Evolutionary conservation across 148 eudicot species (phyloP), one percentile per base, ranked within the genome.

Genomic region (Cornus florida): DNA sequence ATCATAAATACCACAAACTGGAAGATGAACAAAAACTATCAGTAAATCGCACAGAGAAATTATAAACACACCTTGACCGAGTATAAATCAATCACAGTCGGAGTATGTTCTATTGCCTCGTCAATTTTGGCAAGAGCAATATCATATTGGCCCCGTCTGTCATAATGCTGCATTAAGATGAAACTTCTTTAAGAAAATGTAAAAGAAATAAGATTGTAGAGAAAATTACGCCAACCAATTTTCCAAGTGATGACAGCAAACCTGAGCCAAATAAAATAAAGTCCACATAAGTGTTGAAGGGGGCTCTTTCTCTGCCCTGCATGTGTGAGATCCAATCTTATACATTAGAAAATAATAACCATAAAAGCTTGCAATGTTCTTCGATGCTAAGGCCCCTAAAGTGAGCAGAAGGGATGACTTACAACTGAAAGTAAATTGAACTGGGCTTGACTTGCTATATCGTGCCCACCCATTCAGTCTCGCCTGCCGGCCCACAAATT

Each of bases 241-340:
- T 48, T 50, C 24, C 28, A 74, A 67, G 64, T 23, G 70, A 74
- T 28, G 69, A 71, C 60, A 78, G 35, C 82, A 86, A 76, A 97
- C 98, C 97, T 97, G 99, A 67, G 99, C 91, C 87, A 92, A 83
- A 79, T 90, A 89, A 85, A 92, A 94, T 83, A 97, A 86, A 81
- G 87, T 90, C 98, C 98, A 97, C 90, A 97, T 75, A 78, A 90
- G 89, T 35, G 98, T 94, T 75, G 98, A 94, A 71, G 99, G 99
- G 62, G 94, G 97, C 83, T 92, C 99, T 86, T 90, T 92, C 59
- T 91, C 96, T 64, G 71, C 67, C 67, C 99, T 97, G 90, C 70
- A 83, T 67, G 62, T 13, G 60, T 64, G 8, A 77, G 23, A 81
- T 2, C 69, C 67, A 81, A 73, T 28, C 28, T 71, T 71, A 72